Evolutionary conservation across 2,329 filamentous ascomycete genomes (phyloP), one percentile per base, ranked within the genome.

Genomic region (Penicillium sp.): DNA sequence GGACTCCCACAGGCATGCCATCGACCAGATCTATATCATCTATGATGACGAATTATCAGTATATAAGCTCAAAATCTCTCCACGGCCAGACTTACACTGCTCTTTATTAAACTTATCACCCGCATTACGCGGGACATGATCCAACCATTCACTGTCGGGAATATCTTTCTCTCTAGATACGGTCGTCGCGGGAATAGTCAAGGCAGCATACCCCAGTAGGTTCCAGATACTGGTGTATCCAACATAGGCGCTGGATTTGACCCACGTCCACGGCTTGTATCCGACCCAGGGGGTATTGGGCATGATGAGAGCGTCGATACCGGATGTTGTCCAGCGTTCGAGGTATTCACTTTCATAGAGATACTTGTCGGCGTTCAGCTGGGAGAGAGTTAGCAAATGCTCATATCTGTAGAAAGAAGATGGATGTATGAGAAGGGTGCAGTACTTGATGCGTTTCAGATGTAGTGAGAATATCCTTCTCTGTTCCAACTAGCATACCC

Each of bases 171-270:
- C 77, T 68, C 55, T 69, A 4, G 65, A 68, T 1, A 58, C 66
- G 19, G 43, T 73, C 19, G 74, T 76, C 2, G 66, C 70, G 19
- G 76, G 74, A 52, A 78, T 58, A 26, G 70, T 65, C 52, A 77
- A 53, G 26, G 69, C 68, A 4, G 75, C 65, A 64, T 71, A 74
- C 1, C 79, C 68, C 38, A 77, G 35, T 30, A 79, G 28, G 40
- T 76, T 73, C 76, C 76, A 72, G 61, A 77, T 68, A 48, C 68
- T 69, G 0, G 73, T 76, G 58, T 77, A 77, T 16, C 72, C 73
- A 57, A 71, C 68, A 58, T 73, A 78, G 49, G 69, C 72, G 64
- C 67, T 75, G 57, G 67, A 73, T 63, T 72, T 71, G 3, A 71
- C 75, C 76, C 68, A 73, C 11, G 70, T 69, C 62, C 66, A 74